Evolutionary conservation across 192 early-diverging fungal genomes (phyloP).

Genomic region (Mortierella claussenii): DNA sequence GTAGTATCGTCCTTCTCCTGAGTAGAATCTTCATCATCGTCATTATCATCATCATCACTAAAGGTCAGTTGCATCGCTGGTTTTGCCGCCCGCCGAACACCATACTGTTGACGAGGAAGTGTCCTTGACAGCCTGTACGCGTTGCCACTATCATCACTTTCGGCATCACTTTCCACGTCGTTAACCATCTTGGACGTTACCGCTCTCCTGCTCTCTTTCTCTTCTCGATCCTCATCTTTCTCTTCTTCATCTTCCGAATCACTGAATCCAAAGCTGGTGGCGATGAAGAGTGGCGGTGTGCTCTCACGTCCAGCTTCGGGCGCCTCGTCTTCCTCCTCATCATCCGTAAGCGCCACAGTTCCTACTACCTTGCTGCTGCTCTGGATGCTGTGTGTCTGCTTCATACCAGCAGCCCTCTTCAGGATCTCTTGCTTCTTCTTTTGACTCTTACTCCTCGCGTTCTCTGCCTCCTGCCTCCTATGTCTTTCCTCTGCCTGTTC

Average conservation of each 20-base stretch:
- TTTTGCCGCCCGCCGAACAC: not conserved
- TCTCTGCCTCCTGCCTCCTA: slow-evolving; percentile 4
- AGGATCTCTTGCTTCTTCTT: not conserved
- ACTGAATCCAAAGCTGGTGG: not conserved
- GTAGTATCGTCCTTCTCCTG: not conserved
- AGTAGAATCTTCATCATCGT: slow-evolving; percentile 1
- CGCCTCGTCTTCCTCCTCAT: not conserved
- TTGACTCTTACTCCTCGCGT: slow-evolving; percentile 15
- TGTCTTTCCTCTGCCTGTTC: slow-evolving; percentile 25
- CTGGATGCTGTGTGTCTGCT: not conserved
- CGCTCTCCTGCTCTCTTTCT: not conserved
- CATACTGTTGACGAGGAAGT: slow-evolving; percentile 1
- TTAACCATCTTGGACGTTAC: not conserved
- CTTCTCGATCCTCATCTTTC: too few relatives aligned
- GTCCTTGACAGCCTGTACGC: not conserved
- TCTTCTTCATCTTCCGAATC: not conserved
- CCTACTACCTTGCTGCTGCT: not conserved
- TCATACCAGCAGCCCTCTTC: not conserved
- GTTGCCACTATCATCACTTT: slow-evolving; percentile 1
- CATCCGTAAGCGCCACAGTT: not conserved
- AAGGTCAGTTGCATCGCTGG: not conserved
- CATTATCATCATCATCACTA: slow-evolving; percentile 1
- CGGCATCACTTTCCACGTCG: slow-evolving; percentile 1
- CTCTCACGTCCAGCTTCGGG: not conserved
- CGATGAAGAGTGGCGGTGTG: too few relatives aligned